Evolutionary conservation across 176 grass and related monocot species (phyloP), one percentile per base, ranked within the genome.

Genomic region (Paspalum vaginatum): DNA sequence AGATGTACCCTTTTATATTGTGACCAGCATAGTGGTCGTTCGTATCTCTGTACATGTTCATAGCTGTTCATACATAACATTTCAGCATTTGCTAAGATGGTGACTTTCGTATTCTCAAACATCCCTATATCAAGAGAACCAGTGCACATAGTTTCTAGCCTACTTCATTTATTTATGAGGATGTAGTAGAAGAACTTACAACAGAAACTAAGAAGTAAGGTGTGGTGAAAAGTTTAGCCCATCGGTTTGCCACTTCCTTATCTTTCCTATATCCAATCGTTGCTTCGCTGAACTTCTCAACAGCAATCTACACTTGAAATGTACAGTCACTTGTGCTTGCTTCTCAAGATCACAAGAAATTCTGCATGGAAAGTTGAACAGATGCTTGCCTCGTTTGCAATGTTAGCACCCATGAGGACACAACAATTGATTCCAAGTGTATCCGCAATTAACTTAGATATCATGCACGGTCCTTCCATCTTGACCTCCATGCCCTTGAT

Each of bases 401-500:
- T 98, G 73, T 94, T 98, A 75, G 95, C 95, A 67, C 95, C 95
- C 95, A 98, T 98, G 75, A 98, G 92, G 78, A 98, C 95, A 75
- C 95, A 94, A 22, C 92, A 98, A 44, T 92, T 94, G 85, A 98
- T 89, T 70, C 86, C 88, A 70, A 98, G 95, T 67, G 85, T 94
- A 70, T 91, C 84, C 2, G 71, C 83, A 40, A 98, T 94, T 72
- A 98, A 70, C 75, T 87, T 95, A 22, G 92, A 98, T 81, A 98
- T 98, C 95, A 98, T 98, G 85, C 89, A 98, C 11, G 95, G 86
- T 12, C 95, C 95, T 85, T 98, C 90, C 75, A 80, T 94, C 79
- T 94, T 95, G 81, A 98, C 88, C 79, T 98, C 95, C 95, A 95
- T 98, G 26, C 95, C 95, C 66, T 98, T 98, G 74, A 98, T 95